Conservation (phyloP, 441 rosid species). For the Jatropha podagrica region DNA sequence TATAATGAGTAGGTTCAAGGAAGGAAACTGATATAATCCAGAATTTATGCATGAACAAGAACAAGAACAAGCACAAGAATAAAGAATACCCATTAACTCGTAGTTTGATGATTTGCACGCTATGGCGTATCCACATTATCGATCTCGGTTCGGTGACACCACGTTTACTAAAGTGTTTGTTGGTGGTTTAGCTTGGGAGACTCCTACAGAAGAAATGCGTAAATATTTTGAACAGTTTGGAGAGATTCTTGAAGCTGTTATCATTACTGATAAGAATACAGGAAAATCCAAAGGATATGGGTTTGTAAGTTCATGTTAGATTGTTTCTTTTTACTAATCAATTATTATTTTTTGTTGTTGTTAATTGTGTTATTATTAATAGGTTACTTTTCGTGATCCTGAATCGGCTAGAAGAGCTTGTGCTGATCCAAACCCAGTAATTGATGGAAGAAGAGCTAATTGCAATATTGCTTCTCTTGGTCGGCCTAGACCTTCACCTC, state of each 20-base stretch:
- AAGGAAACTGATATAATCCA: background rate
- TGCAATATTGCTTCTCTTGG: slow-evolving; percentile 91
- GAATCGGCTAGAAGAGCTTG: slow-evolving; percentile 88
- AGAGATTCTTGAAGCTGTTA: slow-evolving; percentile 95
- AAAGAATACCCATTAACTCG: background rate
- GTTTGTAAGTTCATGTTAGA: slow-evolving; percentile 53
- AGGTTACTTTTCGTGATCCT: slow-evolving; percentile 92
- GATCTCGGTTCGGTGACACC: slow-evolving; percentile 93
- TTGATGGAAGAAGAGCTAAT: slow-evolving; percentile 88
- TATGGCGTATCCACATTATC: slow-evolving; percentile 64
- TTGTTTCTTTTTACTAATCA: background rate
- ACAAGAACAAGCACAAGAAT: background rate
- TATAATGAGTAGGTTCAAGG: slow-evolving; percentile 19
- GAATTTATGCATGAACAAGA: slow-evolving; percentile 21
- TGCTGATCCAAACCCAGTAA: slow-evolving; percentile 75
- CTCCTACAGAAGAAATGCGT: slow-evolving; percentile 83
- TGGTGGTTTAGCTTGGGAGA: slow-evolving; percentile 98
- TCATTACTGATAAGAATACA: slow-evolving; percentile 74
- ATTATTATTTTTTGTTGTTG: background rate
- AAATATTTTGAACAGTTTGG: slow-evolving; percentile 85
- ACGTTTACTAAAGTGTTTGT: slow-evolving; percentile 86
- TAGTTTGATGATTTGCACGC: slow-evolving; percentile 23
- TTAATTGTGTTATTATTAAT: background rate
- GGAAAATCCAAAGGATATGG: slow-evolving; percentile 96
- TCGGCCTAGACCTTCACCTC: slow-evolving; percentile 81